Conservation (phyloP, 495 filamentous ascomycete genomes). For the Neurospora tetrasperma region DNA sequence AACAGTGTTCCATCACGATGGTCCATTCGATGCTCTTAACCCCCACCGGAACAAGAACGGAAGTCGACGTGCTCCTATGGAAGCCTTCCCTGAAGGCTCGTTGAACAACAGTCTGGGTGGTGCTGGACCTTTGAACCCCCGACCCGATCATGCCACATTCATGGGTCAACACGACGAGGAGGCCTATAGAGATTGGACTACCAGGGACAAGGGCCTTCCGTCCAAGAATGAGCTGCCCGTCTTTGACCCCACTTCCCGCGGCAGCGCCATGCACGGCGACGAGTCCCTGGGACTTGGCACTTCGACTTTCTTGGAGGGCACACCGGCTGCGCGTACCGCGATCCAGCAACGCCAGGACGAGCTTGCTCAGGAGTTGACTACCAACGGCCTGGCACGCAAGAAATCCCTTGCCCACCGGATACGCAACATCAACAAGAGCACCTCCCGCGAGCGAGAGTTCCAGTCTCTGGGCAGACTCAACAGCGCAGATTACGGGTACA, state of each 20-base stretch:
- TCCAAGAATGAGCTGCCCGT: slow-evolving; percentile 34
- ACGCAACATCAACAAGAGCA: slow-evolving; percentile 50
- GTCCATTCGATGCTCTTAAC: slow-evolving; percentile 96
- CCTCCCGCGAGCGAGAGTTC: slow-evolving; percentile 31
- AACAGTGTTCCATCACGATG: slow-evolving; percentile 95
- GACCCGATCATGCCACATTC: slow-evolving; percentile 73
- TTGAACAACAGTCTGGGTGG: slow-evolving; percentile 88
- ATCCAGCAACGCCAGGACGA: slow-evolving; percentile 71
- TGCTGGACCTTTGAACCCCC: slow-evolving; percentile 69
- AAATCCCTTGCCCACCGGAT: slow-evolving; percentile 87
- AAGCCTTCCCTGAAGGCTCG: slow-evolving; percentile 87
- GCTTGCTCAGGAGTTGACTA: slow-evolving; percentile 35
- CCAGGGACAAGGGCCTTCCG: slow-evolving; percentile 15
- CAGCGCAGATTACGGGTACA: slow-evolving; percentile 35
- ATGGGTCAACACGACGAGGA: slow-evolving; percentile 71
- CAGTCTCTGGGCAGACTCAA: slow-evolving; percentile 42
- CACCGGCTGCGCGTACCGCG: slow-evolving; percentile 74
- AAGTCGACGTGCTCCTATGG: slow-evolving; percentile 73
- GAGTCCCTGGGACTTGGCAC: slow-evolving; percentile 81
- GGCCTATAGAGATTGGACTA: slow-evolving; percentile 68
- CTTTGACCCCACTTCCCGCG: slow-evolving; percentile 38
- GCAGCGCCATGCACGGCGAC: slow-evolving; percentile 71
- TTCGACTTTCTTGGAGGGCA: slow-evolving; percentile 91
- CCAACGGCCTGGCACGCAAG: slow-evolving; percentile 72
- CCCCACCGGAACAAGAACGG: slow-evolving; percentile 87